Evolutionary conservation across 2,329 filamentous ascomycete genomes (phyloP), one percentile per base, ranked within the genome.

Genomic region (Drechslerella coelobrocha): DNA sequence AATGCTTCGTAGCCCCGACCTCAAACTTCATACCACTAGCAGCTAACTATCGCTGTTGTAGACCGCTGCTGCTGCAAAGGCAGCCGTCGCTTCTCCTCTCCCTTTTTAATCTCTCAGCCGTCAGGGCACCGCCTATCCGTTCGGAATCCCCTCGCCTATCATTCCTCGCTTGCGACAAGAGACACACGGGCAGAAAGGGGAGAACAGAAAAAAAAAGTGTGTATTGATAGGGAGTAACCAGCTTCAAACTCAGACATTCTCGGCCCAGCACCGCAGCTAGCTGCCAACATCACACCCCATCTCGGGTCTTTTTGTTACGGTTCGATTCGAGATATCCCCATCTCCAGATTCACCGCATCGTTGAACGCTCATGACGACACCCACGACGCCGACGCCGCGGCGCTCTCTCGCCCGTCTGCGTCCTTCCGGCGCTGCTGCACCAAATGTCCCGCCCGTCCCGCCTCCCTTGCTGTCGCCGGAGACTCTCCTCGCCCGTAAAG

Each of bases 401-500:
- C 75, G 77, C 43, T 75, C 76, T 37, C 75, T 78, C 54, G 75
- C 75, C 43, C 75, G 77, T 68, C 77, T 77, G 59, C 75, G 77
- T 52, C 74, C 76, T 19, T 77, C 77, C 14, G 60, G 75, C 14
- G 72, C 71, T n/a, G 75, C 73, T 53, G 76, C 77, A 68, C 66
- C 66, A 6, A 71, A 51, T 21, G 79, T 82, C 78, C 80, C 66
- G 82, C 85, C 23, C 80, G 81, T 34, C 87, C 86, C 6, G 85
- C 84, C 2, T 85, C 68, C 68, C n/a, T 55, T 71, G 73, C 80
- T 82, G 41, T 77, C 77, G 51, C 79, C 80, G 27, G 79, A 77
- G 48, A 81, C 82, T 66, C 50, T 72, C 29, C 81, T 88, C 74
- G 83, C 84, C 76, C 87, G 89, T 77, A 92, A 92, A 81, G 83